These are phyloP conservation scores for Pisolithus tinctorius DNA, from an alignment of 768 basidiomycete genomes.

Conservation along the genomic window DNA sequence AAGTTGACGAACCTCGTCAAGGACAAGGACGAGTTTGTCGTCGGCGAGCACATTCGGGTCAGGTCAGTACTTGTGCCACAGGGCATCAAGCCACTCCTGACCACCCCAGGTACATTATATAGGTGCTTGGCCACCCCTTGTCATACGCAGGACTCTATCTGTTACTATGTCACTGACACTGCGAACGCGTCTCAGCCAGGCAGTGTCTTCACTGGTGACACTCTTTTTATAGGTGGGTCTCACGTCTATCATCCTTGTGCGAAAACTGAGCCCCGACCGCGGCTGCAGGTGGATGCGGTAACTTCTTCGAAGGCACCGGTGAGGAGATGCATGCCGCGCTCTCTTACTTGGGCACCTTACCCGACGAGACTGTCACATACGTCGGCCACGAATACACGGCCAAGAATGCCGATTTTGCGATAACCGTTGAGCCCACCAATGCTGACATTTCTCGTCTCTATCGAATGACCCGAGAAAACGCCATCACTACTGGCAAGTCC, in stretches of 20 bases:
- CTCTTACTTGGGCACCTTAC: slow-evolving; percentile 61
- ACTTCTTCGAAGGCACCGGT: slow-evolving; percentile 88
- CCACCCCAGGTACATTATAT: slow-evolving; percentile 1
- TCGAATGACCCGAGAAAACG: slow-evolving; percentile 50
- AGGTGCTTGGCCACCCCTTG: slow-evolving; percentile 86
- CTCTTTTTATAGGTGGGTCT: slow-evolving; percentile 56
- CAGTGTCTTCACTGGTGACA: slow-evolving; percentile 92
- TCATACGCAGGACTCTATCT: slow-evolving; percentile 96
- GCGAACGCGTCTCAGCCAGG: slow-evolving; percentile 47
- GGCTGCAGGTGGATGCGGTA: slow-evolving; percentile 69
- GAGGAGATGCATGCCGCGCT: slow-evolving; percentile 76
- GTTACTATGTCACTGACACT: slow-evolving; percentile 64
- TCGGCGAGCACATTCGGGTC: slow-evolving; percentile 60
- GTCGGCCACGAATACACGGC: slow-evolving; percentile 91
- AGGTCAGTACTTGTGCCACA: slow-evolving; percentile 33
- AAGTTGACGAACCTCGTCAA: slow-evolving; percentile 69
- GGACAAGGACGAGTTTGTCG: slow-evolving; percentile 71
- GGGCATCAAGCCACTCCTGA: neutral
- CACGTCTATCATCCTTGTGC: neutral
- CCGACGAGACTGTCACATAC: slow-evolving; percentile 74
- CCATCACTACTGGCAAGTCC: slow-evolving; percentile 69
- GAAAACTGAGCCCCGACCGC: slow-evolving; percentile 1
- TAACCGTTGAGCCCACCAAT: slow-evolving; percentile 56
- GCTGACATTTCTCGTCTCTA: slow-evolving; percentile 51
- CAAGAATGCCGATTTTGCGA: slow-evolving; percentile 66